Evolutionary conservation across 2,329 filamentous ascomycete genomes (phyloP).

Genomic region (Lachnellula willkommii): DNA sequence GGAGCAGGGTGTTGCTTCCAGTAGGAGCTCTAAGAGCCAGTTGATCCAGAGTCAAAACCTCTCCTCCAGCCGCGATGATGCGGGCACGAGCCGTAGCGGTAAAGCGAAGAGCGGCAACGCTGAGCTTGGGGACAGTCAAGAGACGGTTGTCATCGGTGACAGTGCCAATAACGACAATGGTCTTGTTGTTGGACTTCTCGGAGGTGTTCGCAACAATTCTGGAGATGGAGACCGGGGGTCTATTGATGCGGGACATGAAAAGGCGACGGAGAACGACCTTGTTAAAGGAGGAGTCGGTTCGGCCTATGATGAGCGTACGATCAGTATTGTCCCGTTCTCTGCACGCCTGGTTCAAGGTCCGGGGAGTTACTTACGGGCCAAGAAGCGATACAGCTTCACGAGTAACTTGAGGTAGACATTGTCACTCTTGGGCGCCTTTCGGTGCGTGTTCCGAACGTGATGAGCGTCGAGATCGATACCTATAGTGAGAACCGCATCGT

Average conservation of each 20-base stretch:
- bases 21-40: conserved; percentile 92
- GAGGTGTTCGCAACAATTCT: conserved; percentile 73
- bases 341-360: not conserved
- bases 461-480: conserved; percentile 69
- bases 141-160: conserved; percentile 98
- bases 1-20: conserved; percentile 92
- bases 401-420: conserved; percentile 96
- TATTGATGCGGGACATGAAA: conserved; percentile 98
- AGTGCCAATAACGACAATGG: conserved; percentile 88
- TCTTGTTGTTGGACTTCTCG: conserved; percentile 66
- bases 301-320: conserved; percentile 51
- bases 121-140: conserved; percentile 83
- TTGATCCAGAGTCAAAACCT: conserved; percentile 94
- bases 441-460: conserved; percentile 69
- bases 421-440: conserved; percentile 94
- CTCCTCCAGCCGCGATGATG: conserved; percentile 88
- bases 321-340: conserved; percentile 4
- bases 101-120: conserved; percentile 91
- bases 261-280: conserved; percentile 96
- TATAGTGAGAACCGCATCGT: conserved; percentile 49
- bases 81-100: conserved; percentile 92
- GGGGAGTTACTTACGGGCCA: conserved; percentile 69
- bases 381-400: conserved; percentile 97
- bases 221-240: conserved; percentile 88
- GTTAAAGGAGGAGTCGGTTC: conserved; percentile 97